Evolutionary conservation across 106 monocot genomes (phyloP).

Genomic region (Dioscorea alata): DNA sequence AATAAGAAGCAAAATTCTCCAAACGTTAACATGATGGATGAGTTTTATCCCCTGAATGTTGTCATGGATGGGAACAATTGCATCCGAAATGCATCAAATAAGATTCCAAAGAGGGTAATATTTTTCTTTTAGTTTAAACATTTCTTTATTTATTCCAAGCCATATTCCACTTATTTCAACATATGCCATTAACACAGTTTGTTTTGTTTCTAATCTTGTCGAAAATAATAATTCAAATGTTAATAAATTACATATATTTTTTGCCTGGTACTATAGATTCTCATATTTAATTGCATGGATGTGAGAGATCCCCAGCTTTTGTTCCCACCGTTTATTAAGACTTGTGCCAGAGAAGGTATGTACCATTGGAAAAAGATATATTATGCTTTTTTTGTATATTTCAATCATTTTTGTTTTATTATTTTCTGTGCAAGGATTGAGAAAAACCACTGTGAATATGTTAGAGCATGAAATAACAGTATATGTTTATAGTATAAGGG

Average conservation of each 20-base stretch:
- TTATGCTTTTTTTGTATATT: no score
- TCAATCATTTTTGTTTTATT: no score
- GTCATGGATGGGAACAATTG: not conserved
- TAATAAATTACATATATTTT: not conserved
- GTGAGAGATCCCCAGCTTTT: slow-evolving; percentile 71
- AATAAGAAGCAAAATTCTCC: slow-evolving; percentile 9
- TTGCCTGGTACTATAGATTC: slow-evolving; percentile 41
- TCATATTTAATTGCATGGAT: slow-evolving; percentile 97
- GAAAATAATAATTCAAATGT: not conserved
- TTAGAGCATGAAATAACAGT: no score
- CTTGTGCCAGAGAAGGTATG: slow-evolving; percentile 55
- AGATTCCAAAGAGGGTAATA: slow-evolving; percentile 39
- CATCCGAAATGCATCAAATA: slow-evolving; percentile 13
- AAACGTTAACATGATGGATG: not conserved
- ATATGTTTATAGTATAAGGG: no score
- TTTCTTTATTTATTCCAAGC: no score
- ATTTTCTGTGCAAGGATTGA: no score
- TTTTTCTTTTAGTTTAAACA: not conserved
- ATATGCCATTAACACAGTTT: not conserved
- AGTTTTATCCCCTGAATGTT: not conserved
- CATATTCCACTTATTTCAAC: not conserved
- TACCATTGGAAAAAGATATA: no score
- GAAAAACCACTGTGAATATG: no score
- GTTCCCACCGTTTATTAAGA: slow-evolving; percentile 47
- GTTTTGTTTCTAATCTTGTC: not conserved